A percentile compares a stretch with the other conserved stretches of the same genome.
Evolutionary conservation across 192 early-diverging fungal species (phyloP).

Genomic region (Lobosporangium transversale): DNA sequence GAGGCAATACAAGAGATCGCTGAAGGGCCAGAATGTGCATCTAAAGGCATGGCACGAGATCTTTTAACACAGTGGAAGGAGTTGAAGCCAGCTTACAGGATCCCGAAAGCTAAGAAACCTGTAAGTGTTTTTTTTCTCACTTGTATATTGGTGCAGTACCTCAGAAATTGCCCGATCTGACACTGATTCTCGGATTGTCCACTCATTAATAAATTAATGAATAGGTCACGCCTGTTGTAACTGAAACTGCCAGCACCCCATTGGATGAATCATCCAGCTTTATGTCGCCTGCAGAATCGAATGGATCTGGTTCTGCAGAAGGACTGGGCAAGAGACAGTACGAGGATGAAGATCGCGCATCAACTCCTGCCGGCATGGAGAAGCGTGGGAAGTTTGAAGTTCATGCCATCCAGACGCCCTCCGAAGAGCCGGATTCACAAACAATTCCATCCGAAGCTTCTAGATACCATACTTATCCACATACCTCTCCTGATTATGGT

Average conservation of each 20-base stretch:
- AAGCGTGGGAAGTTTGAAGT: slow-evolving; percentile 40
- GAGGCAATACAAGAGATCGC: slow-evolving; percentile 67
- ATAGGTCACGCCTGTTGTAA: too few relatives aligned
- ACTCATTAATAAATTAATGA: too few relatives aligned
- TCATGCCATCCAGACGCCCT: background rate
- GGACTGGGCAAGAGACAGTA: slow-evolving; percentile 46
- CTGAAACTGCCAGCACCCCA: slow-evolving; percentile 19
- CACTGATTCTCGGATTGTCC: too few relatives aligned
- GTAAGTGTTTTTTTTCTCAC: slow-evolving; percentile 39
- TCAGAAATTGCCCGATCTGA: too few relatives aligned
- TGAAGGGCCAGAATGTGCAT: slow-evolving; percentile 56
- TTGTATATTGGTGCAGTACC: too few relatives aligned
- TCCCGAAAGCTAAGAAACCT: slow-evolving; percentile 62
- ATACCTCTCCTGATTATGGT: slow-evolving; percentile 35
- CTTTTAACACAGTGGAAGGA: slow-evolving; percentile 61
- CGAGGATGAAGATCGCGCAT: slow-evolving; percentile 49
- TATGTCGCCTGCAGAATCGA: slow-evolving; percentile 48
- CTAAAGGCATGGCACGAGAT: slow-evolving; percentile 58
- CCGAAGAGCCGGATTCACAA: slow-evolving; percentile 18
- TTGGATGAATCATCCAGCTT: slow-evolving; percentile 28
- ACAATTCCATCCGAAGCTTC: slow-evolving; percentile 7
- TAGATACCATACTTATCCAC: slow-evolving; percentile 24
- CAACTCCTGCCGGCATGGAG: slow-evolving; percentile 49
- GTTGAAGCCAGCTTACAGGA: slow-evolving; percentile 65
- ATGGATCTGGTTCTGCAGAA: slow-evolving; percentile 42